These are phyloP conservation scores for Xylaria digitata DNA, from an alignment of 2,329 filamentous ascomycete species.

Conservation along the genomic window DNA sequence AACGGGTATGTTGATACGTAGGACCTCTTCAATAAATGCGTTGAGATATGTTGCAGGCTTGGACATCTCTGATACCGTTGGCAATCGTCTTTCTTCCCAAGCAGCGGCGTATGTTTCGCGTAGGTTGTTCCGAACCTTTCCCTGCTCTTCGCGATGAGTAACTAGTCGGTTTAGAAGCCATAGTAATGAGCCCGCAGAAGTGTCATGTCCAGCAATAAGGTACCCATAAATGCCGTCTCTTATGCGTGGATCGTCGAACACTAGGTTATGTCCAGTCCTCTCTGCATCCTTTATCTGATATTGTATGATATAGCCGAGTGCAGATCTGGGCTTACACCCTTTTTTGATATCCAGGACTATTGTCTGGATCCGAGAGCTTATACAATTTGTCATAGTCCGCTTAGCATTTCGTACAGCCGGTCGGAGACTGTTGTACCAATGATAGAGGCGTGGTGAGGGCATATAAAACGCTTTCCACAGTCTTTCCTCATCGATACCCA, in stretches of 20 bases:
- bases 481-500: constrained; percentile 3
- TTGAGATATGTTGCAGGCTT: constrained; percentile 12
- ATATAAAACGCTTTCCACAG: constrained; percentile 6
- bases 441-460: constrained; percentile 16
- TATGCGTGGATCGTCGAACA: constrained; percentile 6
- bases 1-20: constrained; percentile 3
- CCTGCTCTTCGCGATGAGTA: constrained; percentile 8
- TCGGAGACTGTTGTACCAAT: constrained; percentile 9
- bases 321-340: not conserved
- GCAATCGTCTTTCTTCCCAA: not conserved
- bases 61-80: constrained; percentile 9
- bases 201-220: constrained; percentile 19
- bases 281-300: not conserved
- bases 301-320: constrained; percentile 9
- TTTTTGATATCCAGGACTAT: not conserved
- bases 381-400: not conserved
- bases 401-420: constrained; percentile 9
- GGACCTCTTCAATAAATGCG: constrained; percentile 16
- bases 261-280: not conserved
- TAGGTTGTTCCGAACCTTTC: not conserved
- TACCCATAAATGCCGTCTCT: constrained; percentile 8
- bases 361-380: not conserved
- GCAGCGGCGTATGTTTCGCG: constrained; percentile 3
- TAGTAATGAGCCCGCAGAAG: constrained; percentile 7
- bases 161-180: constrained; percentile 10